phyloP scores from a whole-genome alignment of 306 rosid species.

The Glycine soja region DNA sequence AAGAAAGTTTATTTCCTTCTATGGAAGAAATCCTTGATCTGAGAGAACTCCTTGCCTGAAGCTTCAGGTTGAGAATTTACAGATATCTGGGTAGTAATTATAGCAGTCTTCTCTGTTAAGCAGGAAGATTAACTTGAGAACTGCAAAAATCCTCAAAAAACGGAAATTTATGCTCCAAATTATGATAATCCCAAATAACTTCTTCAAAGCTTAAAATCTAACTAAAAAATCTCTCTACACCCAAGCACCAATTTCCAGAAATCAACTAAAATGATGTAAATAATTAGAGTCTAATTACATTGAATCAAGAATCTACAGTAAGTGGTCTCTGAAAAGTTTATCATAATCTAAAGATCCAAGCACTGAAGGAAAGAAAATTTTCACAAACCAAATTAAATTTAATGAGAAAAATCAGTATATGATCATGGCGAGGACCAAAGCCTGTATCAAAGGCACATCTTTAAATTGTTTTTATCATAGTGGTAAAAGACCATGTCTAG shows the following conservation, averaged over 20 bases:
- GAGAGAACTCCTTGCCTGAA: constrained; percentile 50
- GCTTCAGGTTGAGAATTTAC: constrained; percentile 51
- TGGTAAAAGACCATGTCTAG: neutral
- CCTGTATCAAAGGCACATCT: constrained; percentile 9
- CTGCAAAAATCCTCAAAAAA: constrained; percentile 50
- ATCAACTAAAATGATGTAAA: neutral
- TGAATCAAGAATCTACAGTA: neutral
- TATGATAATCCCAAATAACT: constrained; percentile 33
- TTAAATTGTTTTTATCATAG: neutral
- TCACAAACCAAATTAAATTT: neutral
- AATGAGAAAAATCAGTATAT: constrained; percentile 8
- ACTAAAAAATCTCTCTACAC: neutral
- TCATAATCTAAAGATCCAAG: neutral
- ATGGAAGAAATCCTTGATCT: constrained; percentile 51
- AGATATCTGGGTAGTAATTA: constrained; percentile 48
- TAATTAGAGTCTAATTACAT: constrained; percentile 4
- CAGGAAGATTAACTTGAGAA: constrained; percentile 57
- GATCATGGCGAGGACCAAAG: constrained; percentile 37
- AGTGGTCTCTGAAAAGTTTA: neutral
- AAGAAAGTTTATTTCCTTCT: constrained; percentile 60
- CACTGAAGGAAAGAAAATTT: constrained; percentile 7
- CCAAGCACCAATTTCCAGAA: constrained; percentile 40
- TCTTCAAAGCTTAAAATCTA: constrained; percentile 27
- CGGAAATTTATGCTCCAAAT: constrained; percentile 37
- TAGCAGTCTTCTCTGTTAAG: constrained; percentile 52